Evolutionary conservation across 805 yeast genomes (phyloP), one percentile per base, ranked within the genome.

Genomic region (Grigorovia jiainica): DNA sequence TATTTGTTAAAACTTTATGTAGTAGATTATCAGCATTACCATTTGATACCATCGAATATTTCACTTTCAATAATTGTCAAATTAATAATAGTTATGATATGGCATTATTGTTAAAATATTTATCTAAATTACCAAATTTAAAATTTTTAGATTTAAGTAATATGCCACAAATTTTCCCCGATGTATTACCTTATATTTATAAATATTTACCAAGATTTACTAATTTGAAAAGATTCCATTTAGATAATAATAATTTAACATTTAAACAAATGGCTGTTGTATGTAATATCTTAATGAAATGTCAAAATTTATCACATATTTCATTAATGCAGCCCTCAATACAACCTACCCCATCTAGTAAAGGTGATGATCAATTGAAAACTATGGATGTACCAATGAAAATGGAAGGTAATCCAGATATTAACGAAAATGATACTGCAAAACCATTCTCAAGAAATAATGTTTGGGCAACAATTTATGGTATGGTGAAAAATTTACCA

Each of bases 121-220:
- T 78, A 25, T 66, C 83, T 19, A 71, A 66, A 44, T 58, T 79
- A 24, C 80, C 81, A 18, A 66, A 71, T 36, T 67, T 87, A 49
- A 73, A 75, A 48, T 84, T 80, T 53, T 64, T 87, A 47, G 96
- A 89, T 57, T 58, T 89, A 41, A 79, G 90, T 37, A 75, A 77
- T 46, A 76, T 85, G 55, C 74, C 79, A 11, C 70, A 70, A 37
- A 62, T 87, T 10, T 83, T 86, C 60, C 87, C 87, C 0, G 68
- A 70, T 10, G 67, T 79, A 17, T 65, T 76, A 45, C 71, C 73
- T 7, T 74, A 73, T 47, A 64, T 89, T 46, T 71, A 77, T 42
- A 68, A 76, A 19, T 75, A 75, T 47, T 58, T 87, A 33, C 95
- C 95, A 10, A 60, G 79, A 34, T 81, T 83, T 56, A 73, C 75